Conservation (phyloP, 805 yeast genomes). For the Cyberlindnera americana region DNA sequence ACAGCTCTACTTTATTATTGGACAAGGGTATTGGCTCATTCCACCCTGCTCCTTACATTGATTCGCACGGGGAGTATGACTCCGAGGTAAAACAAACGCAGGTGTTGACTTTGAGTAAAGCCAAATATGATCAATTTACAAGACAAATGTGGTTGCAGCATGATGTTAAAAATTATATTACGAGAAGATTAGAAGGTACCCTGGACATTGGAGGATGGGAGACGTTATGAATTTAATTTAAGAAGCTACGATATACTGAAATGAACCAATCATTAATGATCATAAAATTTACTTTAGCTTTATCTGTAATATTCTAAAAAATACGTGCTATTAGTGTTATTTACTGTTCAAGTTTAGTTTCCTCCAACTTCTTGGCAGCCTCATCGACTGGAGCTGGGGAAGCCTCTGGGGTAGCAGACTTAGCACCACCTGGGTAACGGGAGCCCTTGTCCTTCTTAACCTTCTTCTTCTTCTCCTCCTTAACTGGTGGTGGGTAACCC, state of each 20-base stretch:
- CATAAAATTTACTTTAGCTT: not conserved
- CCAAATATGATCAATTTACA: constrained; percentile 62
- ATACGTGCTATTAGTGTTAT: not conserved
- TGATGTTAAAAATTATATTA: constrained; percentile 71
- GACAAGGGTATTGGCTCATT: constrained; percentile 81
- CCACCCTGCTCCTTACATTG: constrained; percentile 77
- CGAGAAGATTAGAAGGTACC: constrained; percentile 73
- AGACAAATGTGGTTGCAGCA: constrained; percentile 75
- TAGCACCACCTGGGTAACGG: constrained; percentile 72
- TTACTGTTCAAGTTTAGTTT: constrained; percentile 25
- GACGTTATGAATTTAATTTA: constrained; percentile 57
- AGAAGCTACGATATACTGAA: not conserved
- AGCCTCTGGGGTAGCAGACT: constrained; percentile 26
- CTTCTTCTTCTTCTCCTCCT: constrained; percentile 60
- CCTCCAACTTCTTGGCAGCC: constrained; percentile 37
- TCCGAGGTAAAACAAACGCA: constrained; percentile 68
- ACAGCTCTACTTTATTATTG: constrained; percentile 58
- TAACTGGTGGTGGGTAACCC: constrained; percentile 81
- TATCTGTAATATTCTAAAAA: not conserved
- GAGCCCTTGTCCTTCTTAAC: constrained; percentile 85
- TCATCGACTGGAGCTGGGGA: constrained; percentile 28
- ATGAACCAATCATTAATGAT: not conserved
- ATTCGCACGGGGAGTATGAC: constrained; percentile 82
- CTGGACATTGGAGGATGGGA: constrained; percentile 97
- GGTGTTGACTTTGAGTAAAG: constrained; percentile 60